Percentiles rank a stretch among this genome's conserved stretches.
Evolutionary conservation across 2,329 filamentous ascomycete species (phyloP).

Genomic region (Hypoxylon sp.): DNA sequence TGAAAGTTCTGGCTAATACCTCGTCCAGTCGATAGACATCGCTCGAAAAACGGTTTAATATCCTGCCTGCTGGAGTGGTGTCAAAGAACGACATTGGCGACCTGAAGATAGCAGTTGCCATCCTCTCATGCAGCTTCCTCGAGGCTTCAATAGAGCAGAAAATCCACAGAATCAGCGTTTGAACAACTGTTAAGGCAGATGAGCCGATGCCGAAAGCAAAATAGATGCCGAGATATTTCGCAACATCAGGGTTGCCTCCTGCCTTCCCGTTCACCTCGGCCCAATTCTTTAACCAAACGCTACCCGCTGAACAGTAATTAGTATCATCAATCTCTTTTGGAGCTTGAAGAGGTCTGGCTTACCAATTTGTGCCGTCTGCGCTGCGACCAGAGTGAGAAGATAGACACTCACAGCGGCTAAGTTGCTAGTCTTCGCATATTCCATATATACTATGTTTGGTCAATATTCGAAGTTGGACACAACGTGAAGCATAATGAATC

Average conservation of each 20-base stretch:
- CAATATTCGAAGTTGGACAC: constrained; percentile 20
- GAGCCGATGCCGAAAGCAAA: constrained; percentile 94
- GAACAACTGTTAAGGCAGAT: constrained; percentile 85
- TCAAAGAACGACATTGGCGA: constrained; percentile 99
- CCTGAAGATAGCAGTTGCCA: constrained; percentile 97
- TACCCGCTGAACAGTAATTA: constrained; percentile 70
- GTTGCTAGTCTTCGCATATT: constrained; percentile 97
- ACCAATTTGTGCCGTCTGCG: constrained; percentile 87
- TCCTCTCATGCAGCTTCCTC: constrained; percentile 94
- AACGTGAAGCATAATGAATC: neutral
- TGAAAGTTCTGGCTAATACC: constrained; percentile 95
- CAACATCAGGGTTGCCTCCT: constrained; percentile 80
- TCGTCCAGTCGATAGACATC: constrained; percentile 90
- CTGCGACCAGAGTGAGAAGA: constrained; percentile 79
- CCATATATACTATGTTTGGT: constrained; percentile 76
- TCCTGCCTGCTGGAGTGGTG: constrained; percentile 94
- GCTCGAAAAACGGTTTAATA: constrained; percentile 95
- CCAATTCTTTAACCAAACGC: constrained; percentile 95
- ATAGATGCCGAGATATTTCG: constrained; percentile 94
- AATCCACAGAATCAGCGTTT: constrained; percentile 97
- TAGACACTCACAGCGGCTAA: constrained; percentile 87
- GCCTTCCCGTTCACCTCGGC: constrained; percentile 80
- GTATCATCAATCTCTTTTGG: constrained; percentile 38
- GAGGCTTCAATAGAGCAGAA: constrained; percentile 99
- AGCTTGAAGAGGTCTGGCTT: constrained; percentile 51